Base-by-base conservation (phyloP, 2,329 filamentous ascomycete species). In the Orbilia brochopaga region DNA sequence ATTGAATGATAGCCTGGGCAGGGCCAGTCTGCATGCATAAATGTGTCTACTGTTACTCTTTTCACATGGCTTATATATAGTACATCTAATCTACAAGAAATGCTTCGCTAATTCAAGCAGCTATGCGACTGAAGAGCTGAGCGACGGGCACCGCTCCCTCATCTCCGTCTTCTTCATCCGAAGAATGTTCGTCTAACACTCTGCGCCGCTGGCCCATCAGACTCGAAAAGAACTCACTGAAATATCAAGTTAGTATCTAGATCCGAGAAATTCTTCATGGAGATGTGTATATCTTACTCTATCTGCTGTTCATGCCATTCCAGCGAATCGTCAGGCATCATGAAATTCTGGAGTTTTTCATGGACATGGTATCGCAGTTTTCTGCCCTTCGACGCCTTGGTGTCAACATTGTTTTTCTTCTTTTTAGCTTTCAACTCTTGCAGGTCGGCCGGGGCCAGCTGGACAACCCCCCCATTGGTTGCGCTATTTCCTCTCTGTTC, bases 291-390 rank as follows among this genome's bases (percentile, higher is more conserved):
- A 15, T 67, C 74, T 56, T 75, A 76, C 75, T 94, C 90, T 69
- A 91, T 86, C 62, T 92, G 91, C 69, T 86, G 85, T 75, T 89
- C 87, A 73, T 90, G 90, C 94, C 94, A 99, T 15, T 79, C 80
- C 2, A 89, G 84, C 59, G 90, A 83, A 78, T 96, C 90, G 79
- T 97, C 91, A 0, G 92, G 88, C 10, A 92, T 92, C 92, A 97
- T 97, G 78, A 97, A 97, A 79, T 97, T 97, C 81, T 96, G 91
- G 77, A 99, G 80, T 82, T 97, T 97, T 82, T 97, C 93, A 78
- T 97, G 92, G 51, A 97, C 91, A 15, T 90, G 94, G 80, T 93
- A 99, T 42, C 91, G 85, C 84, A 99, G 86, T 82, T 97, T 97
- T 55, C 94, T 84, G 4, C 94, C 94, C 81, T 97, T 97, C 79